Evolutionary conservation across 2,329 filamentous ascomycete genomes (phyloP), one percentile per base, ranked within the genome.

Genomic region (Pestalotiopsis sp.): DNA sequence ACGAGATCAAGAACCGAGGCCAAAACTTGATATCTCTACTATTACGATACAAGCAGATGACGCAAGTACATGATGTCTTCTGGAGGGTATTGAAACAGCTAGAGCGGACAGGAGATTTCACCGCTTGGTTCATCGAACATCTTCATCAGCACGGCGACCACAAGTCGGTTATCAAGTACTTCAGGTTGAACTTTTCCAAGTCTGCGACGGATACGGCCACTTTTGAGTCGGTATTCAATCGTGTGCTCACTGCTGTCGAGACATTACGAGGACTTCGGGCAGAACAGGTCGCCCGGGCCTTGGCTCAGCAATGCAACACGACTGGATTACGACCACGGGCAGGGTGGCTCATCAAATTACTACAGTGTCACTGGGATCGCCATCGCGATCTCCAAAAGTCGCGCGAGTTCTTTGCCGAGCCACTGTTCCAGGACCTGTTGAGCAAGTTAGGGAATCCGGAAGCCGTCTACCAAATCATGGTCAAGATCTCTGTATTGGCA

Each of bases 401-500:
- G 1, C 69, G 73, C 52, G 67, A 65, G 2, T 67, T 82, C 0
- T 76, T 81, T 56, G 56, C 74, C 0, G 69, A 77, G n/a, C 59
- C 72, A 3, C 69, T 75, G 11, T 69, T 70, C 14, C 55, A 71
- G 26, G 72, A 71, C 1, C n/a, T 77, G 4, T 66, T 77, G 55
- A 67, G 72, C 11, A 71, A 65, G 63, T 40, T 75, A 10, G 7
- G 22, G 9, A 72, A 78, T 55, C 74, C 77, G 2, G 69, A 80
- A 48, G 75, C 71, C 9, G 67, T 78, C 7, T 82, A 80, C 68
- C 77, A 80, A 24, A 71, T 78, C 55, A 81, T 84, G 78, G 70
- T 82, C 4, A 80, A 83, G 67, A 73, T 83, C 35, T 74, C 80
- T 0, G 71, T 82, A 11, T 77, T 79, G 64, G 78, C 80, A 1